Conservation (phyloP, 345 rosid species). For the Anacardium occidentale region DNA sequence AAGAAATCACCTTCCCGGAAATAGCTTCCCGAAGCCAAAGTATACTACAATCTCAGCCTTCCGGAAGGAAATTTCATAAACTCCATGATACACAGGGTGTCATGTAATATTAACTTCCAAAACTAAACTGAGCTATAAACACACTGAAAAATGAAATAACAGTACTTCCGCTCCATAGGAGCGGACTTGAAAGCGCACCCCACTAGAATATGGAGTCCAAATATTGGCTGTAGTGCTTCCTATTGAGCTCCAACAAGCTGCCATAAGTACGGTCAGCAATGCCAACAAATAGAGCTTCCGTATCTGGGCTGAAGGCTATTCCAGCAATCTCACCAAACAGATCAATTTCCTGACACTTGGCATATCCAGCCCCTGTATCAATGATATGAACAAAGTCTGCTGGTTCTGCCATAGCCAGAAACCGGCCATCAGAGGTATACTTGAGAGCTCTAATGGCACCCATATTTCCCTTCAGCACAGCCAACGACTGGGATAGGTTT, state of each 20-base stretch:
- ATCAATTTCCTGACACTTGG: slow-evolving; percentile 78
- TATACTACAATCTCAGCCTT: not conserved
- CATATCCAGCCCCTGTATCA: slow-evolving; percentile 60
- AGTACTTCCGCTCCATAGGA: not conserved
- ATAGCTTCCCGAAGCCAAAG: not conserved
- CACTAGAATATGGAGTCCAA: slow-evolving; percentile 55
- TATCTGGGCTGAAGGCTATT: slow-evolving; percentile 83
- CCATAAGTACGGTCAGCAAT: slow-evolving; percentile 88
- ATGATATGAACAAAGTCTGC: slow-evolving; percentile 87
- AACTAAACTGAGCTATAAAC: not conserved
- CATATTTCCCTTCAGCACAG: slow-evolving; percentile 82
- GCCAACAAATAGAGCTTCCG: slow-evolving; percentile 80
- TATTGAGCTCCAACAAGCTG: slow-evolving; percentile 76
- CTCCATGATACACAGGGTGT: not conserved
- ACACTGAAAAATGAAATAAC: not conserved
- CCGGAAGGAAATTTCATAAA: not conserved
- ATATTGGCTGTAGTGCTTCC: slow-evolving; percentile 41
- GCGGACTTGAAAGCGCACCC: not conserved
- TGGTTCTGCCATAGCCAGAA: slow-evolving; percentile 93
- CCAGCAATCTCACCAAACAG: slow-evolving; percentile 93
- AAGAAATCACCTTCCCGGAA: slow-evolving; percentile 19
- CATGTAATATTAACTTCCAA: not conserved
- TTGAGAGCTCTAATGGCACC: slow-evolving; percentile 89
- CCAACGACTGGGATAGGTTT: slow-evolving; percentile 61
- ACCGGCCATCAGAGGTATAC: slow-evolving; percentile 74